These are phyloP conservation scores for Backusella westeae DNA, from an alignment of 192 early-diverging fungal species.

Conservation along the genomic window DNA sequence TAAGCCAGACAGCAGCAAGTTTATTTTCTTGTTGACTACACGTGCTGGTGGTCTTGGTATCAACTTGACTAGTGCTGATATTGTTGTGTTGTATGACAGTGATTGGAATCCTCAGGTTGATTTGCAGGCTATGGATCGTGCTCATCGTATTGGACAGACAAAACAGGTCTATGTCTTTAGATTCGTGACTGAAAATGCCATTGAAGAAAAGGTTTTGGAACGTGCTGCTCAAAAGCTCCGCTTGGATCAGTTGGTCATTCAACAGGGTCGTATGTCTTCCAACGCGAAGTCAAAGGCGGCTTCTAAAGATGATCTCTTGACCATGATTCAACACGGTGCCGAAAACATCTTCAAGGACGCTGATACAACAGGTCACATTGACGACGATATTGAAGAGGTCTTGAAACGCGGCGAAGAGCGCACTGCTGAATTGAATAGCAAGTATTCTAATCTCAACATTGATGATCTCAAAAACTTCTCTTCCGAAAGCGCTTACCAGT, in stretches of 20 bases:
- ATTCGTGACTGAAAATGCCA: constrained; percentile 95
- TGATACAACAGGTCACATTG: constrained; percentile 28
- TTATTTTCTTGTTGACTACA: constrained; percentile 95
- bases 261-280: constrained; percentile 81
- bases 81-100: constrained; percentile 94
- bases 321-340: constrained; percentile 98
- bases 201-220: constrained; percentile 98
- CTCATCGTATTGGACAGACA: constrained; percentile 98
- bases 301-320: constrained; percentile 82
- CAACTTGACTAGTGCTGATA: constrained; percentile 94
- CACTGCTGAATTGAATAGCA: constrained; percentile 83
- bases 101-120: constrained; percentile 96
- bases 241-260: constrained; percentile 97
- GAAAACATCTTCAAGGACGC: constrained; percentile 76
- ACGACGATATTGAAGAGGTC: constrained; percentile 86
- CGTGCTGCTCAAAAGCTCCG: constrained; percentile 95
- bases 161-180: constrained; percentile 97
- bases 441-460: constrained; percentile 87
- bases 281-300: constrained; percentile 30
- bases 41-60: constrained; percentile 98
- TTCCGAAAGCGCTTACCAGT: constrained; percentile 82
- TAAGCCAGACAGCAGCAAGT: constrained; percentile 84
- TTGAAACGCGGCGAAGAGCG: constrained; percentile 82
- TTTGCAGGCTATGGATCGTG: constrained; percentile 94
- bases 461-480: constrained; percentile 94